These are phyloP conservation scores for Phytophthora pini DNA, from an alignment of 352 stramenopile genomes.

Conservation along the genomic window DNA sequence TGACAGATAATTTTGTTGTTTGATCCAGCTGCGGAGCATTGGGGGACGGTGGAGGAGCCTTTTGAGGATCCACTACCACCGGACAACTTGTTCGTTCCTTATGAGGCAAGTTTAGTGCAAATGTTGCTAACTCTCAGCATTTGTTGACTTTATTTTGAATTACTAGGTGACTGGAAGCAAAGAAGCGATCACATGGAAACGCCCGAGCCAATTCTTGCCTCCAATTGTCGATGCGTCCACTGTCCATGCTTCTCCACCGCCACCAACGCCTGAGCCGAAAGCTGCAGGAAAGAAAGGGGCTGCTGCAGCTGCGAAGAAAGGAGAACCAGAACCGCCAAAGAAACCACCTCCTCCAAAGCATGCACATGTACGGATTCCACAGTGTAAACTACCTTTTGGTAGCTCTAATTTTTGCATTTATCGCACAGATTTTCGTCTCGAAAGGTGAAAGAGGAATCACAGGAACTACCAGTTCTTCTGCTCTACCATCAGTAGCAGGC, in stretches of 20 bases:
- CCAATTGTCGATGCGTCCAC: conserved; percentile 44
- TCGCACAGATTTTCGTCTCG: conserved; percentile 38
- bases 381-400: background rate
- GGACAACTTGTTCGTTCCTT: conserved; percentile 35
- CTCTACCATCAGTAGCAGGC: conserved; percentile 6
- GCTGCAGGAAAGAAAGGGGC: conserved; percentile 37
- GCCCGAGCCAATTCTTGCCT: conserved; percentile 64
- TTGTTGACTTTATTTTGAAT: background rate
- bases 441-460: conserved; percentile 27
- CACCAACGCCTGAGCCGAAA: conserved; percentile 40
- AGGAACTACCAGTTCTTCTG: background rate
- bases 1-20: background rate
- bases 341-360: conserved; percentile 49
- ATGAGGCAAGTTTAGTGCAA: conserved; percentile 20
- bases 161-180: background rate
- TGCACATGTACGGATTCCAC: conserved; percentile 44
- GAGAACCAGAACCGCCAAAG: conserved; percentile 52
- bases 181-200: conserved; percentile 59
- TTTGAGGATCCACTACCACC: conserved; percentile 53
- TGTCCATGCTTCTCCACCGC: conserved; percentile 12
- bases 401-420: background rate
- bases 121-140: background rate
- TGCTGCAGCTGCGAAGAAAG: conserved; percentile 22
- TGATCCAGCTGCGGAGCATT: conserved; percentile 51
- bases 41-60: conserved; percentile 44